phyloP scores from a whole-genome alignment of 2,329 filamentous ascomycete species.

The Cryphonectria carpinicola region DNA sequence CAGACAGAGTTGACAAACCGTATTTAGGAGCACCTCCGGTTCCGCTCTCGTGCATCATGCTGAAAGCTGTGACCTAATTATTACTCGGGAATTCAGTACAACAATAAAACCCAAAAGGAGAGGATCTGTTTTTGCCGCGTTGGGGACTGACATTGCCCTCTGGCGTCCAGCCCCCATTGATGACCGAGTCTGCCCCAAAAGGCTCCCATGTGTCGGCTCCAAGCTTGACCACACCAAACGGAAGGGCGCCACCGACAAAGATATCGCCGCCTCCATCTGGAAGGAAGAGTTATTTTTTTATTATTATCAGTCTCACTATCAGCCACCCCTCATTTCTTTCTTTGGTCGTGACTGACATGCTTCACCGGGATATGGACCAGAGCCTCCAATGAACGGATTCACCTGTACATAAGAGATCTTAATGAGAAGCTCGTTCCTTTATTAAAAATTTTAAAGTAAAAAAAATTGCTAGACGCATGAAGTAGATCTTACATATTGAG shows the following conservation, averaged over 20 bases:
- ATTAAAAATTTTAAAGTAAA: too few species aligned
- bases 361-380: conserved; percentile 48
- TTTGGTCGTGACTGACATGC: conserved; percentile 35
- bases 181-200: conserved; percentile 33
- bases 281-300: background rate
- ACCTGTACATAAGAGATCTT: conserved; percentile 47
- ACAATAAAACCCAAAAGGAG: background rate
- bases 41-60: conserved; percentile 59
- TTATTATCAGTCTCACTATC: background rate
- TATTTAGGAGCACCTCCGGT: conserved; percentile 65
- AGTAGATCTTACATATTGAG: conserved; percentile 16
- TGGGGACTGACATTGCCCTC: conserved; percentile 43
- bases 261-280: conserved; percentile 46
- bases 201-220: conserved; percentile 44
- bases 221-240: conserved; percentile 50
- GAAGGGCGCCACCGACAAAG: conserved; percentile 48
- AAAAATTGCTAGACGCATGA: background rate
- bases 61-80: conserved; percentile 44
- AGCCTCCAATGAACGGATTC: conserved; percentile 54
- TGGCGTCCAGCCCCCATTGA: conserved; percentile 44
- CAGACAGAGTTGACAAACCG: conserved; percentile 36
- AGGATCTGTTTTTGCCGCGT: background rate
- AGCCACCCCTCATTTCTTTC: background rate
- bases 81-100: background rate
- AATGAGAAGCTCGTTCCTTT: background rate